Evolutionary conservation across 1,284 basidiomycete species (phyloP).

Genomic region (Marasmius fiardii): DNA sequence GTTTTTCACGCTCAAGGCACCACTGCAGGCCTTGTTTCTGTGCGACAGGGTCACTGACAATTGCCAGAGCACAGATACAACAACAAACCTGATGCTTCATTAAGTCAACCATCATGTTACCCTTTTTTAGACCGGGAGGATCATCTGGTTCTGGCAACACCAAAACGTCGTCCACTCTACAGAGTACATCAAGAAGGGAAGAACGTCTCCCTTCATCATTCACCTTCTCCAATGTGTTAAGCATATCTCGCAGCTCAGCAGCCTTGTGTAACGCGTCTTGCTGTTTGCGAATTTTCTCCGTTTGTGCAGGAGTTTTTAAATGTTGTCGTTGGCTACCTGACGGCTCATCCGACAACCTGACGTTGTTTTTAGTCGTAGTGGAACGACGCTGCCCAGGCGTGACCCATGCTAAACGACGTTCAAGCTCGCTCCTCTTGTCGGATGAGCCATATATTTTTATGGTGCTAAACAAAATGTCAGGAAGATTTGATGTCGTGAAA

Average conservation of each 20-base stretch:
- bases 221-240: conserved; percentile 70
- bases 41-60: neutral
- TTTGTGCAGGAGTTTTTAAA: conserved; percentile 34
- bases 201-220: conserved; percentile 72
- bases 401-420: conserved; percentile 71
- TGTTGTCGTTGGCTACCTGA: conserved; percentile 6
- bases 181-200: conserved; percentile 66
- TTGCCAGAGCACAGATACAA: conserved; percentile 4
- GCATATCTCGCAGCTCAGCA: conserved; percentile 59
- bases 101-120: conserved; percentile 66
- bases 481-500: conserved; percentile 5
- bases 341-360: neutral
- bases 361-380: conserved; percentile 15
- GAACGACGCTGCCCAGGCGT: conserved; percentile 66
- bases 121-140: conserved; percentile 65
- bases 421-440: conserved; percentile 55
- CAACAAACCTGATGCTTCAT: conserved; percentile 71
- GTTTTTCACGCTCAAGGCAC: conserved; percentile 78
- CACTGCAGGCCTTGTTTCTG: conserved; percentile 76
- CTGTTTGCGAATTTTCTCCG: conserved; percentile 41
- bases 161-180: conserved; percentile 66
- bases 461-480: conserved; percentile 37
- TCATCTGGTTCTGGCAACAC: conserved; percentile 60
- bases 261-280: conserved; percentile 57
- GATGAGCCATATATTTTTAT: conserved; percentile 70